A percentile compares a stretch with the other conserved stretches of the same genome.
These are phyloP conservation scores for Blastocrithidia nonstop DNA, from an alignment of 208 protist genomes.

Conservation along the genomic window DNA sequence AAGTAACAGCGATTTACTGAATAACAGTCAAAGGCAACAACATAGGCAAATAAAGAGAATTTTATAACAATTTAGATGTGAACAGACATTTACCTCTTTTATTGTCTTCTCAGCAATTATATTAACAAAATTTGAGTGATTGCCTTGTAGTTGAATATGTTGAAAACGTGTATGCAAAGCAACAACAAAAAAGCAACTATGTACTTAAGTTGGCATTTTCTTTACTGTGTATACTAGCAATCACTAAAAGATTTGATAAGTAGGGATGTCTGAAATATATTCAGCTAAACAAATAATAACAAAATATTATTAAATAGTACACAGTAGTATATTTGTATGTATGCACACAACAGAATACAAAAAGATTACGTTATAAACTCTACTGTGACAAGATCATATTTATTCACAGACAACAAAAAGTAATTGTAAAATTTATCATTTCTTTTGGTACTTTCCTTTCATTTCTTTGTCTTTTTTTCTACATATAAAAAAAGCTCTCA, in stretches of 20 bases:
- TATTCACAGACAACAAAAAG: conserved; percentile 1
- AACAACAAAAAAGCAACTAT: background rate
- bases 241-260: no score
- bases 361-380: background rate
- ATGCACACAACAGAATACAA: background rate
- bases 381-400: background rate
- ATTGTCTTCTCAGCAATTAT: no score
- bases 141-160: no score
- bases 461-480: conserved; percentile 1
- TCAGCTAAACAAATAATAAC: background rate
- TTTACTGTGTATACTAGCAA: background rate
- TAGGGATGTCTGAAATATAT: no score
- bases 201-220: background rate
- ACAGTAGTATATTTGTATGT: background rate
- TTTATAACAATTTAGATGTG: no score
- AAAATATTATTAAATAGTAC: background rate
- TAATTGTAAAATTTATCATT: background rate
- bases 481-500: no score
- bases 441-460: background rate
- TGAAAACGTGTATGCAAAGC: background rate
- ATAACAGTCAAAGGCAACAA: no score
- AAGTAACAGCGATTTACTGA: no score
- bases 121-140: no score
- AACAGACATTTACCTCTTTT: no score
- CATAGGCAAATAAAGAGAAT: no score